Base-by-base conservation (phyloP, 805 yeast species). In the Hanseniaspora hatyaiensis region DNA sequence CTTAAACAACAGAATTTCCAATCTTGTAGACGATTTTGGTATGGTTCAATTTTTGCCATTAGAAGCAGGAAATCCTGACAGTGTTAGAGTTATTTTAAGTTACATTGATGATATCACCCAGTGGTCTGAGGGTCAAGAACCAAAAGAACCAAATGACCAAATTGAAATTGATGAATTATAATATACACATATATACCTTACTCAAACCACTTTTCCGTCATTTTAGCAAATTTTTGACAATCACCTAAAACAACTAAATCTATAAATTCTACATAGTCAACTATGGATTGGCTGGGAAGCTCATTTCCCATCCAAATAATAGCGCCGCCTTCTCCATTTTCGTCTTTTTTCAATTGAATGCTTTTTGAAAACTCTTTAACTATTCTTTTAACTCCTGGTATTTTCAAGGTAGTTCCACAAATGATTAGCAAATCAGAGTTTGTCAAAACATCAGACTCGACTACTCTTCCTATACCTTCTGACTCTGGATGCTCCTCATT, bases 1-100 rank as follows among this genome's bases (percentile, higher is more conserved):
- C 52, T 71, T 92, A 51, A 89, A 86, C 61, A 74, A 74, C 55
- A 74, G 88, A 13, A 87, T 92, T 55, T 96, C 96, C 0, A 78
- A 82, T 53, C 68, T 92, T 54, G 94, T 88, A 30, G 97, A 92
- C 59, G 99, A 92, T 58, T 92, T 92, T 62, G 98, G 98, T 6
- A 92, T 92, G 99, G 96, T 92, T 2, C 96, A 92, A 61, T 92
- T 87, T 59, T 66, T 92, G 54, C 97, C 98, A 0, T 70, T 92
- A 53, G 94, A 87, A 59, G 77, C 85, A 8, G 81, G 78, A 39
- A 74, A 76, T 51, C 78, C 86, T 40, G 85, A 79, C 36, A 75
- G 86, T 40, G 80, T 92, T 19, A 76, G 80, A 11, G 80, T 87
- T 0, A 89, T 92, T 47, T 69, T 92, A 54, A 82, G 94, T 59